These are phyloP conservation scores for Hysterangium stoloniferum DNA, from an alignment of 768 basidiomycete genomes.

Conservation along the genomic window DNA sequence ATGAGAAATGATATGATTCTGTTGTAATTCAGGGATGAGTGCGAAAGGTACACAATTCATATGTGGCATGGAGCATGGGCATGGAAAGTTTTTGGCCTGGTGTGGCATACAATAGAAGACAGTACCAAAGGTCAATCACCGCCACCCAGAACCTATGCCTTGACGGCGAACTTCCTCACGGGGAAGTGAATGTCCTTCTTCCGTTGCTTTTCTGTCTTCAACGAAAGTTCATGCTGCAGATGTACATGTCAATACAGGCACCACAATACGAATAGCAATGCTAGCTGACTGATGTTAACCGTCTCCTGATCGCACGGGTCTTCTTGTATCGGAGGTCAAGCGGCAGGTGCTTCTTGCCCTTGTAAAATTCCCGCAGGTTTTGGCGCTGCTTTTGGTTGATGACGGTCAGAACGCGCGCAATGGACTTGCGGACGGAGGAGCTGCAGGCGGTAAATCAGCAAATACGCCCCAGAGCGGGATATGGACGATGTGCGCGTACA, in stretches of 20 bases:
- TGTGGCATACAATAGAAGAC: slow-evolving; percentile 11
- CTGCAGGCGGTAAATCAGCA: slow-evolving; percentile 32
- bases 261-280: not conserved
- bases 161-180: slow-evolving; percentile 88
- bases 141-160: slow-evolving; percentile 46
- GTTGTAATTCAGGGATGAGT: too few relatives aligned
- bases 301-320: slow-evolving; percentile 96
- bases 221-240: slow-evolving; percentile 66
- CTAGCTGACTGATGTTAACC: slow-evolving; percentile 73
- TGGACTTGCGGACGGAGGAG: slow-evolving; percentile 93
- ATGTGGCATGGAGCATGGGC: slow-evolving; percentile 8
- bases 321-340: slow-evolving; percentile 97
- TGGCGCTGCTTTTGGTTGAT: slow-evolving; percentile 98
- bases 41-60: too few relatives aligned
- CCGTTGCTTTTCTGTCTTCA: slow-evolving; percentile 86
- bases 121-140: slow-evolving; percentile 16
- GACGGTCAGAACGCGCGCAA: slow-evolving; percentile 96
- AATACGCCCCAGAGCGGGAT: not conserved
- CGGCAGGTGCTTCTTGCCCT: slow-evolving; percentile 91
- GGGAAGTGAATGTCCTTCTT: slow-evolving; percentile 97
- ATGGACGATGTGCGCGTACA: slow-evolving; percentile 51
- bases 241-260: not conserved
- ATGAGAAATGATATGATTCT: too few relatives aligned
- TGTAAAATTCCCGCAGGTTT: slow-evolving; percentile 97
- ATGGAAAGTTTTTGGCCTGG: slow-evolving; percentile 1